phyloP scores from a whole-genome alignment of 305 asterid species.

The Fraxinus floribunda region DNA sequence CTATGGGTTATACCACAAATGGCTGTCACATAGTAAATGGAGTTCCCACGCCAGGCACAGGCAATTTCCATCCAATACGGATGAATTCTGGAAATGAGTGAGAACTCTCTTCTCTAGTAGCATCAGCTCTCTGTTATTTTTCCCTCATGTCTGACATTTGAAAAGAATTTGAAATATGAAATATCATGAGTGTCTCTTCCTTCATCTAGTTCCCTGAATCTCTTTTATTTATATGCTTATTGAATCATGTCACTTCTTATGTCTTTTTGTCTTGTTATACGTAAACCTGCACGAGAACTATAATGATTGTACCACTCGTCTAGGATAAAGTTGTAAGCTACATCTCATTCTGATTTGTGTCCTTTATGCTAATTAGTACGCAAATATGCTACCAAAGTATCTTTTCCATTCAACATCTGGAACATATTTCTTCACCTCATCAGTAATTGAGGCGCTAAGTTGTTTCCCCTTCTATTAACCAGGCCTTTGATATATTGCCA shows the following conservation, averaged over 20 bases:
- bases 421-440: background rate
- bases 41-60: slow-evolving; percentile 51
- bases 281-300: background rate
- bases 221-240: background rate
- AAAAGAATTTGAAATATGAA: background rate
- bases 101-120: slow-evolving; percentile 25
- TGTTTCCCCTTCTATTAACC: background rate
- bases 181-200: background rate
- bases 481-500: background rate
- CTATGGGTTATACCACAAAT: slow-evolving; percentile 52
- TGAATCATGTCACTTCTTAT: background rate
- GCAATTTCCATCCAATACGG: slow-evolving; percentile 56
- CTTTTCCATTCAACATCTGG: background rate
- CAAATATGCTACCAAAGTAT: background rate
- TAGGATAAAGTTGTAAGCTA: background rate
- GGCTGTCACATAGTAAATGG: slow-evolving; percentile 65
- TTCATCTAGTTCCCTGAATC: background rate
- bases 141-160: background rate
- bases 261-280: background rate
- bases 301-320: background rate
- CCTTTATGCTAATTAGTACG: background rate
- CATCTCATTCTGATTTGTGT: background rate
- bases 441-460: background rate
- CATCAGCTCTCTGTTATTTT: background rate
- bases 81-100: slow-evolving; percentile 70